phyloP scores from a whole-genome alignment of 2,329 filamentous ascomycete genomes.

The Pezicula neosporulosa region DNA sequence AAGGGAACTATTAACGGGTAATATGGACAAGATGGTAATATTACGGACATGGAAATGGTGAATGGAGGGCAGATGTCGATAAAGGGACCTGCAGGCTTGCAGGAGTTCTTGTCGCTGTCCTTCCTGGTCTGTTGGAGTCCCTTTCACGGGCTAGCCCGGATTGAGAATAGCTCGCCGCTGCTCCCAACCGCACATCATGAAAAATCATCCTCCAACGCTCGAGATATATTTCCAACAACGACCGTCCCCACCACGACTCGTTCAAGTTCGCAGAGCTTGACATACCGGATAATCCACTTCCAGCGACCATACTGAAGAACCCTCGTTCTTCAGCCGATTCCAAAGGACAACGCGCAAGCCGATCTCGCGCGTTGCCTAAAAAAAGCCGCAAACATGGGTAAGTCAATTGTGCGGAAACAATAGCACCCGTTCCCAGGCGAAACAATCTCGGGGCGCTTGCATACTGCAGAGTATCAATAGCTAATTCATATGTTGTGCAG shows the following conservation, averaged over 20 bases:
- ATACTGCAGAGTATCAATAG: conserved; percentile 7
- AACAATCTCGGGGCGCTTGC: background rate
- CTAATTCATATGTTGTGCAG: conserved; percentile 51
- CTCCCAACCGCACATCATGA: conserved; percentile 8
- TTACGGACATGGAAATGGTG: no score
- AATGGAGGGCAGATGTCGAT: no score
- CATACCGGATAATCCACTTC: conserved; percentile 3
- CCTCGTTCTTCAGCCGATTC: conserved; percentile 15
- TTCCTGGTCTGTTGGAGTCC: background rate
- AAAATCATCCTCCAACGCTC: conserved; percentile 5
- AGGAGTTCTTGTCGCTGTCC: background rate
- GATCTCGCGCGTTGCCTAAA: conserved; percentile 40
- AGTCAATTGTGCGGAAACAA: conserved; percentile 26
- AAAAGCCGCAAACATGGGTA: conserved; percentile 61
- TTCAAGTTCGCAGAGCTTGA: conserved; percentile 19
- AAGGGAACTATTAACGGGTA: background rate
- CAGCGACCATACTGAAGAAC: conserved; percentile 14
- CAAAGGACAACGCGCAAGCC: conserved; percentile 26
- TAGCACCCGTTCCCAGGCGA: conserved; percentile 4
- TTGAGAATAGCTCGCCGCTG: conserved; percentile 8
- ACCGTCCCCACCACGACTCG: background rate
- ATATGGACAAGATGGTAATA: background rate
- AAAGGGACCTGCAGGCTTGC: background rate
- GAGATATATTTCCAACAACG: conserved; percentile 1
- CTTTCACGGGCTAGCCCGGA: conserved; percentile 4